Base-by-base conservation (phyloP, 2,329 filamentous ascomycete genomes). In the Pseudocercospora pini-densiflorae region DNA sequence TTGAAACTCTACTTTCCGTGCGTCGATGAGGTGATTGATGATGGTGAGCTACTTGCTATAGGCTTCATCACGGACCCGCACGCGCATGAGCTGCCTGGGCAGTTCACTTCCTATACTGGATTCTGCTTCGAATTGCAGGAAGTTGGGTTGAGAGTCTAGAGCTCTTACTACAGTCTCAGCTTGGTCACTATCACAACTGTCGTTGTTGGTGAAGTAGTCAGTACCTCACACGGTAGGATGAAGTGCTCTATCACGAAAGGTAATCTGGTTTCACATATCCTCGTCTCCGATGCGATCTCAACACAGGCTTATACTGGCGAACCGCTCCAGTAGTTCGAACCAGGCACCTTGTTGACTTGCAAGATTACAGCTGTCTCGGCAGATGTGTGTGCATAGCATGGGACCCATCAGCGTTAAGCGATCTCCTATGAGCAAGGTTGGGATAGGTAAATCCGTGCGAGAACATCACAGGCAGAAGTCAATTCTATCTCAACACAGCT, bases 51-150 rank as follows among this genome's bases (percentile, higher is more conserved):
- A 8, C 49, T 75, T 21, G 65, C 67, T 14, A 61, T 64, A 16
- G 73, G 68, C 1, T 75, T 75, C 62, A 61, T 73, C 31, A 75
- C 74, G 36, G 73, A 76, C 51, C 51, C 27, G 51, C 51, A 55
- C 51, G 24, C 24, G 16, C 51, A 27, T 43, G 40, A 43, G 16
- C 27, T 27, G 47, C 47, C 23, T 27, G 21, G 47, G 21, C 21
- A 24, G 47, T 51, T 19, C 40, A 51, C 23, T 51, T 12, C 21
- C 47, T 24, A 51, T 16, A 55, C 7, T 16, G 51, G 23, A 12
- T 55, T 31, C 51, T 10, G 24, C 23, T 55, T 55, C 23, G 23
- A n/a, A 29, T 31, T 55, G 27, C 51, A 27, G 24, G 27, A 55
- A 31, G 23, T 55, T 16, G 51, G 8, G 27, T n/a, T 10, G 27